Evolutionary conservation across 768 basidiomycete species (phyloP).

Genomic region (Boletus bicolor): DNA sequence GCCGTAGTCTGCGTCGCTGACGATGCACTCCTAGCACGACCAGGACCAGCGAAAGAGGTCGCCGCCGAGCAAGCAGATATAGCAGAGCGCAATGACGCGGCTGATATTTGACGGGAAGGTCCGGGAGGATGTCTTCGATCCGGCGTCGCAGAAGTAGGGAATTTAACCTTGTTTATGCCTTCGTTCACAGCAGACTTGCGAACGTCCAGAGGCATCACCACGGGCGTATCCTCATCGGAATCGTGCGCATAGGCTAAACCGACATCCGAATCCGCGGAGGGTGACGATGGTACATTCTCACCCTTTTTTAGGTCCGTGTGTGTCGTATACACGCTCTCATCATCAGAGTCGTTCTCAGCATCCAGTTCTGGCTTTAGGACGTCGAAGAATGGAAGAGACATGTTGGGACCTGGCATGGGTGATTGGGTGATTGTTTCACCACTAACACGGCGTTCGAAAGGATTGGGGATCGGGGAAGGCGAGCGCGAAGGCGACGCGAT

Average conservation of each 20-base stretch:
- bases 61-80: slow-evolving; percentile 12
- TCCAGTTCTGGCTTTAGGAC: slow-evolving; percentile 39
- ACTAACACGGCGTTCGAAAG: slow-evolving; percentile 91
- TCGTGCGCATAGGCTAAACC: slow-evolving; percentile 39
- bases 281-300: slow-evolving; percentile 19
- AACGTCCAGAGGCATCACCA: slow-evolving; percentile 27
- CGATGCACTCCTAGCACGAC: slow-evolving; percentile 26
- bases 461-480: slow-evolving; percentile 70
- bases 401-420: slow-evolving; percentile 21
- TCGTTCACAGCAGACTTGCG: slow-evolving; percentile 18
- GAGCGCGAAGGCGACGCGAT: slow-evolving; percentile 30
- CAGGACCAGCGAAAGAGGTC: slow-evolving; percentile 6
- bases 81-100: slow-evolving; percentile 23
- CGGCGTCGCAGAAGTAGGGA: slow-evolving; percentile 29
- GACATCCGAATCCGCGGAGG: slow-evolving; percentile 29
- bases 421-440: slow-evolving; percentile 42
- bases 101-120: slow-evolving; percentile 27
- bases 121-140: slow-evolving; percentile 20
- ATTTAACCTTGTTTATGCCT: slow-evolving; percentile 30
- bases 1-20: slow-evolving; percentile 27
- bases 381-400: slow-evolving; percentile 56
- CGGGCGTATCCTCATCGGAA: slow-evolving; percentile 33
- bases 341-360: slow-evolving; percentile 28
- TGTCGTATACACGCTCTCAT: slow-evolving; percentile 35
- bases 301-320: slow-evolving; percentile 27